These are phyloP conservation scores for Saccharomycopsis sp. DNA, from an alignment of 805 yeast species.

Conservation along the genomic window DNA sequence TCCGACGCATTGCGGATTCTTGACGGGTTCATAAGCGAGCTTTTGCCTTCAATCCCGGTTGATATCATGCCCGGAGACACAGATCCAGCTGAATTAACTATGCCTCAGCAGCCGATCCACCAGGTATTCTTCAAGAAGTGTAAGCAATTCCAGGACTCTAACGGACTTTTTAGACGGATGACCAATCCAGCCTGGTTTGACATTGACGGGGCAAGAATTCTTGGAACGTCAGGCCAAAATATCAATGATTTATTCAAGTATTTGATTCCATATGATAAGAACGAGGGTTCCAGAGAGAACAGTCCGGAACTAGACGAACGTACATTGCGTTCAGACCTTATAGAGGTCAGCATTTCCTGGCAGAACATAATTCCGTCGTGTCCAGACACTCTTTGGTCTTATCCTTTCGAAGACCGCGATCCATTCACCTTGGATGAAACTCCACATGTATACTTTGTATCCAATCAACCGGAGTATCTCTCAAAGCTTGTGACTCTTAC, in stretches of 20 bases:
- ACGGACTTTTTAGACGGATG: slow-evolving; percentile 31
- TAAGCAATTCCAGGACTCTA: slow-evolving; percentile 28
- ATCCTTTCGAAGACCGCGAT: slow-evolving; percentile 70
- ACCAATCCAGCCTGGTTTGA: slow-evolving; percentile 77
- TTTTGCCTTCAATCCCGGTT: slow-evolving; percentile 57
- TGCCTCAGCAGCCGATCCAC: slow-evolving; percentile 92
- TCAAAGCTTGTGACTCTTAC: slow-evolving; percentile 35
- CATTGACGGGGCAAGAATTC: slow-evolving; percentile 45
- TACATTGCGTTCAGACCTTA: slow-evolving; percentile 39
- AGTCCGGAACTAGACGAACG: slow-evolving; percentile 3
- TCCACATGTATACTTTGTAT: slow-evolving; percentile 83
- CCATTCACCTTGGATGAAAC: slow-evolving; percentile 76
- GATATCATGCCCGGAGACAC: slow-evolving; percentile 76
- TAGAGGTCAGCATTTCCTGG: slow-evolving; percentile 72
- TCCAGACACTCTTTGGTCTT: slow-evolving; percentile 90
- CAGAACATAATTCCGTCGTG: slow-evolving; percentile 90
- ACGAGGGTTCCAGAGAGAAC: slow-evolving; percentile 23
- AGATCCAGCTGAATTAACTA: slow-evolving; percentile 78
- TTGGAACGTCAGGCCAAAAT: slow-evolving; percentile 84
- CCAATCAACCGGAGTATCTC: slow-evolving; percentile 68
- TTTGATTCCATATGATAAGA: slow-evolving; percentile 36
- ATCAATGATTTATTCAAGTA: slow-evolving; percentile 73
- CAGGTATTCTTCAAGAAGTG: slow-evolving; percentile 54
- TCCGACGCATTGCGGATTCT: slow-evolving; percentile 44
- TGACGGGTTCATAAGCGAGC: slow-evolving; percentile 51